Base-by-base conservation (phyloP, 345 rosid genomes). In the Bruguiera parviflora region DNA sequence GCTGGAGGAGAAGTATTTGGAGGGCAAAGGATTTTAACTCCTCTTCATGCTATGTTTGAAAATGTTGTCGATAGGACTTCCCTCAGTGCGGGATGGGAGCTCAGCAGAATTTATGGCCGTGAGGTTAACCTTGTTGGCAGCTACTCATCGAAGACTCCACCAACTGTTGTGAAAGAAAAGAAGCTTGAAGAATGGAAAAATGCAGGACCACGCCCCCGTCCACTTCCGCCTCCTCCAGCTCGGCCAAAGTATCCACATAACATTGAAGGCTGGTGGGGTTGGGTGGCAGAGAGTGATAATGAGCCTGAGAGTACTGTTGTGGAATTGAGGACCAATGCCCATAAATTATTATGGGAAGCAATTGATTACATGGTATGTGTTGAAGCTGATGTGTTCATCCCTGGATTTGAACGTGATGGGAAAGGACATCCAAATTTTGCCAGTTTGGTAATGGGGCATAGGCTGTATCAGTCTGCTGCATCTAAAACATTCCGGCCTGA, bases 261-360 rank as follows among this genome's bases (percentile, higher is more conserved):
- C 69, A 85, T 91, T 32, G 96, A 94, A 81, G 98, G 98, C 52
- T 94, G 98, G 98, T 94, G 98, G 98, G 98, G 97, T 72, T 94
- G 98, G 98, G 98, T 94, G 66, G 98, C 98, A 24, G 97, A 94
- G 83, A 91, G 98, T 72, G 97, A 94, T 79, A 88, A 94, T 58
- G 98, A 94, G 80, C 98, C 98, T 5, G 98, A 94, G 75, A 94
- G 91, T 75, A 89, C 97, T 0, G 98, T 94, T 58, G 84, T 91
- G 70, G 98, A 94, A 82, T 71, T 94, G 87, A 88, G 98, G 79
- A 94, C 94, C 63, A 91, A 89, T 79, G 98, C 97, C 62, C 98
- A 94, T 72, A 94, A 94, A 77, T 73, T 94, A 68, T 80, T 94
- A 29, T 94, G 98, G 98, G 97, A 94, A 75, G 98, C 97, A 9